A percentile compares a stretch with the other conserved stretches of the same genome.
phyloP scores from a whole-genome alignment of 164 flowering plant species.

The Taxillus chinensis region DNA sequence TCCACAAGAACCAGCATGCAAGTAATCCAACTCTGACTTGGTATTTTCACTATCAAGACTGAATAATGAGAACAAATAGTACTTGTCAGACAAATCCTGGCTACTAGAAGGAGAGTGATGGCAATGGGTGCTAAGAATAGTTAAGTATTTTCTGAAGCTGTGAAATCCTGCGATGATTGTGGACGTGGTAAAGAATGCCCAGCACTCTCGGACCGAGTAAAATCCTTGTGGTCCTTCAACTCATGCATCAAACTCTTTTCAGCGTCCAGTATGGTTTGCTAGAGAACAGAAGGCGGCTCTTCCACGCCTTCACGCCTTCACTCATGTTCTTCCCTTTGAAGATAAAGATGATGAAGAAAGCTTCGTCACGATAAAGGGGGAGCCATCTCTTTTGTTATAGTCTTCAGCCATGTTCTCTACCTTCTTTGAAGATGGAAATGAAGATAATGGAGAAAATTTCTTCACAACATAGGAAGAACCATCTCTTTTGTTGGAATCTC shows the following conservation, averaged over 20 bases:
- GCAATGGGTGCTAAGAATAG: conserved; percentile 6
- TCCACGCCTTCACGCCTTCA: conserved; percentile 2
- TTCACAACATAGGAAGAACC: neutral
- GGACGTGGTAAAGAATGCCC: neutral
- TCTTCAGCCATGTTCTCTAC: neutral
- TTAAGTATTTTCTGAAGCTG: neutral
- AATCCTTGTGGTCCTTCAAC: conserved; percentile 8
- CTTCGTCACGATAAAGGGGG: too few relatives aligned
- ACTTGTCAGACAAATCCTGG: conserved; percentile 8
- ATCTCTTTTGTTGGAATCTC: neutral
- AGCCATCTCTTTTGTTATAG: too few relatives aligned
- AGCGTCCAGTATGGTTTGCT: conserved; percentile 3
- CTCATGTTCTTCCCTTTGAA: too few relatives aligned
- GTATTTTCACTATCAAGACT: conserved; percentile 18
- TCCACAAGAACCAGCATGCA: conserved; percentile 17
- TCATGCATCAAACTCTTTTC: conserved; percentile 9
- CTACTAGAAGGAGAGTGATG: conserved; percentile 8
- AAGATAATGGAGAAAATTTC: neutral
- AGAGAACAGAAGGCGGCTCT: conserved; percentile 18
- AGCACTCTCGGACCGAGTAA: conserved; percentile 12
- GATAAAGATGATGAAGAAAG: too few relatives aligned
- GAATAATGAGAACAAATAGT: conserved; percentile 11
- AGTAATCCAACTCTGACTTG: conserved; percentile 8
- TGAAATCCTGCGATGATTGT: neutral
- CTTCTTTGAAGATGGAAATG: neutral